Evolutionary conservation across 306 rosid species (phyloP).

Genomic region (Quercus suber): DNA sequence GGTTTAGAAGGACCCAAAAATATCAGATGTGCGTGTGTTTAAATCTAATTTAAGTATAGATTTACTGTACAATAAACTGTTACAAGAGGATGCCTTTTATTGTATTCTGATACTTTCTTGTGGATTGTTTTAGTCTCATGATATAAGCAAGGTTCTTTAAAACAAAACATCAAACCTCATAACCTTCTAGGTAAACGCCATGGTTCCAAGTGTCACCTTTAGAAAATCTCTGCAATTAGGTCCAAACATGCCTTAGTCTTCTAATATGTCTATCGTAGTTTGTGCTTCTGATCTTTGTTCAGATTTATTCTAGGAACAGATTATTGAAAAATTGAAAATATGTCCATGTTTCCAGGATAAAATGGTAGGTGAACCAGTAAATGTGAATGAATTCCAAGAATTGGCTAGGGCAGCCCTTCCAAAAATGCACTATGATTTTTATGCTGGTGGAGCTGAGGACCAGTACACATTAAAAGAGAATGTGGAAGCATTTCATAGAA

Average conservation of each 20-base stretch:
- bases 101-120: too few relatives aligned
- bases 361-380: conserved; percentile 51
- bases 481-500: conserved; percentile 52
- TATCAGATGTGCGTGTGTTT: too few relatives aligned
- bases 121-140: too few relatives aligned
- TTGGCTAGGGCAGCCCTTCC: conserved; percentile 57
- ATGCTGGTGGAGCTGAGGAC: conserved; percentile 68
- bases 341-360: conserved; percentile 31
- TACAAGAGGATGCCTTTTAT: too few relatives aligned
- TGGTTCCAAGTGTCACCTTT: not conserved
- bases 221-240: not conserved
- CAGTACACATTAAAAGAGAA: conserved; percentile 50
- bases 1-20: too few relatives aligned
- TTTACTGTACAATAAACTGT: too few relatives aligned
- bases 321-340: not conserved
- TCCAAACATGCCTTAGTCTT: not conserved
- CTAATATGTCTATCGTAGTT: not conserved
- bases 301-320: not conserved
- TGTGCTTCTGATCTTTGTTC: not conserved
- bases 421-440: conserved; percentile 59
- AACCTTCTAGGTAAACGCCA: not conserved
- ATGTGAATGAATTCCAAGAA: conserved; percentile 57
- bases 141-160: too few relatives aligned
- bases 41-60: too few relatives aligned
- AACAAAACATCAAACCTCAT: not conserved